Evolutionary conservation across 2,329 filamentous ascomycete species (phyloP).

Genomic region (Fusarium nygamai): DNA sequence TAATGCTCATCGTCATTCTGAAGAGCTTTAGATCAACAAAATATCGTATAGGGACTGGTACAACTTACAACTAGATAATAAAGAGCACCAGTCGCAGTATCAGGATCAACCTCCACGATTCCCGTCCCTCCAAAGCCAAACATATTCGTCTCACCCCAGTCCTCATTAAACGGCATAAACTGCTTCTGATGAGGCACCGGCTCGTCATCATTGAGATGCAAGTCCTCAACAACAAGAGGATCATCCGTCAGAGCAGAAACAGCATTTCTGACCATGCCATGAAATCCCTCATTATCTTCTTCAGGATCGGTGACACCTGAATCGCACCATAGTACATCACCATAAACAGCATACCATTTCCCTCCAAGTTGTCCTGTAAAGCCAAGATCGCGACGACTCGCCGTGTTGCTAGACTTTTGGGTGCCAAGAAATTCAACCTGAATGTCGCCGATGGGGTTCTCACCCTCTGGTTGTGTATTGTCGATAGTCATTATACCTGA

Average conservation of each 20-base stretch:
- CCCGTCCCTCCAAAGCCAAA: slow-evolving; percentile 53
- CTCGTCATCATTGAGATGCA: slow-evolving; percentile 48
- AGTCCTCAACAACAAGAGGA: slow-evolving; percentile 49
- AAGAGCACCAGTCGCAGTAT: slow-evolving; percentile 44
- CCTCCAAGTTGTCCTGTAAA: slow-evolving; percentile 50
- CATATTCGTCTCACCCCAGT: slow-evolving; percentile 49
- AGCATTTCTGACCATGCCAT: slow-evolving; percentile 53
- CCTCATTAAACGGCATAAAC: slow-evolving; percentile 49
- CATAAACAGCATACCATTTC: slow-evolving; percentile 52
- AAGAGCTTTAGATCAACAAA: accelerated
- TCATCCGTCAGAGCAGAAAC: slow-evolving; percentile 49
- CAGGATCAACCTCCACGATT: slow-evolving; percentile 48
- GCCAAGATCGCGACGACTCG: slow-evolving; percentile 50
- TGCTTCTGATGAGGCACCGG: slow-evolving; percentile 47
- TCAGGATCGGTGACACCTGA: slow-evolving; percentile 46
- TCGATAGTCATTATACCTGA: slow-evolving; percentile 36
- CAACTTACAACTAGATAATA: slow-evolving; percentile 51
- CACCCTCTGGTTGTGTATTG: slow-evolving; percentile 51
- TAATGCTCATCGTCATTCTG: slow-evolving; percentile 49
- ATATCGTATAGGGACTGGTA: accelerated
- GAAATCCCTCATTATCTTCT: slow-evolving; percentile 47
- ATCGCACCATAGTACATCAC: slow-evolving; percentile 48
- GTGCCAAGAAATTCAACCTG: slow-evolving; percentile 47
- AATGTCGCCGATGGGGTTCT: slow-evolving; percentile 46
- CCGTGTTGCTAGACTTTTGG: slow-evolving; percentile 51